Base-by-base conservation (phyloP, 768 basidiomycete genomes). In the Leucogyrophana mollusca region DNA sequence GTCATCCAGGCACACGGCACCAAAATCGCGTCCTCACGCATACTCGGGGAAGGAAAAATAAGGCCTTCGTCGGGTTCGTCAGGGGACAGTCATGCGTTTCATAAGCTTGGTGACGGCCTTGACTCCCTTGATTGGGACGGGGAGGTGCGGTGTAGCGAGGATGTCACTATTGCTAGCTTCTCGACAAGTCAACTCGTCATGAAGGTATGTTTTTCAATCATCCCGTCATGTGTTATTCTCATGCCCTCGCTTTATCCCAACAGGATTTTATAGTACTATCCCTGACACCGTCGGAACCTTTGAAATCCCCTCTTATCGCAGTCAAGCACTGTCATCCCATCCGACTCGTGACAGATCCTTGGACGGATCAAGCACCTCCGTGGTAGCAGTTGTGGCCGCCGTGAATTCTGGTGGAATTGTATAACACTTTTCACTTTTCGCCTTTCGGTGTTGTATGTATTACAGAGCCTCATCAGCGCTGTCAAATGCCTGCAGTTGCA, bases 41-140 rank as follows among this genome's bases (percentile, higher is more conserved):
- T 63, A 2, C 53, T 84, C 9, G 79, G 77, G 0, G 76, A 83
- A 45, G 82, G 76, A 3, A 64, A 68, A 16, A 50, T 83, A 9
- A 60, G 66, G 34, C 68, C 74, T n/a, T 65, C 77, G 1, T 73
- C 77, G 0, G 71, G 76, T 11, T 56, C 60, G 14, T 49, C 52
- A 23, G 47, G 51, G 13, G 24, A 46, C 50, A 46, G 40, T 36
- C 36, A 21, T 8, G 20, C 48, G 5, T 51, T 38, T 16, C 24
- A 39, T 11, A 48, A 51, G 20, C 50, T 57, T 16, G 53, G 56
- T 9, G 63, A 60, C 35, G 53, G 56, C 18, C 63, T 69, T 39
- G 71, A 70, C 25, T 66, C 74, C 50, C 62, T 85, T 2, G 82
- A 85, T 52, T 87, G 83, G 76, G 79, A 79, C 50, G 85, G 83